Evolutionary conservation across 306 rosid genomes (phyloP).

Genomic region (Glycine soja): DNA sequence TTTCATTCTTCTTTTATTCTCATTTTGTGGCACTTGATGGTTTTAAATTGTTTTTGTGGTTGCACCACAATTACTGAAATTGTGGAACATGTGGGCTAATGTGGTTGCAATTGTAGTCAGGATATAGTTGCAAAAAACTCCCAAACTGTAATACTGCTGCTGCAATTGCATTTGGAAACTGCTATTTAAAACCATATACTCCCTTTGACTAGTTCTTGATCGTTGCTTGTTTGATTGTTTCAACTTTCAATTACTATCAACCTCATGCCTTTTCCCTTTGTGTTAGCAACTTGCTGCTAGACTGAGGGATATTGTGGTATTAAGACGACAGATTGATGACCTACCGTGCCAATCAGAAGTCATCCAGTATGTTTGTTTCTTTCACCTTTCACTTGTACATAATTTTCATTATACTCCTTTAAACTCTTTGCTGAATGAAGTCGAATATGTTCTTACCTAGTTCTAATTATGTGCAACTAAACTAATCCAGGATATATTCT

Average conservation of each 20-base stretch:
- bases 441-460: slow-evolving; percentile 26
- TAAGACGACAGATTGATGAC: slow-evolving; percentile 72
- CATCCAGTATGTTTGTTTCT: slow-evolving; percentile 69
- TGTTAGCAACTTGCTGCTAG: slow-evolving; percentile 73
- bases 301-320: slow-evolving; percentile 63
- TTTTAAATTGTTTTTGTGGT: slow-evolving; percentile 17
- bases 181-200: slow-evolving; percentile 26
- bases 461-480: slow-evolving; percentile 27
- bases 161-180: slow-evolving; percentile 2
- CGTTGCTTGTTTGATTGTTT: slow-evolving; percentile 38
- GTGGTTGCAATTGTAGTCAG: not conserved
- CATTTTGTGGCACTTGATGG: slow-evolving; percentile 1
- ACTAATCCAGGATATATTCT: slow-evolving; percentile 45
- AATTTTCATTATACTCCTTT: slow-evolving; percentile 15
- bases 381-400: slow-evolving; percentile 23
- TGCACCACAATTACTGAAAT: slow-evolving; percentile 2
- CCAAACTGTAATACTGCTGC: slow-evolving; percentile 13
- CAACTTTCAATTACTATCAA: slow-evolving; percentile 41
- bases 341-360: slow-evolving; percentile 85
- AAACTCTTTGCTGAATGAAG: slow-evolving; percentile 33
- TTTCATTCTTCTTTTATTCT: slow-evolving; percentile 2
- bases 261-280: slow-evolving; percentile 4
- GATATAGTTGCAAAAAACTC: not conserved
- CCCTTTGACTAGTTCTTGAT: slow-evolving; percentile 26
- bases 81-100: not conserved